Evolutionary conservation across 306 rosid species (phyloP).

Genomic region (Morella rubra): DNA sequence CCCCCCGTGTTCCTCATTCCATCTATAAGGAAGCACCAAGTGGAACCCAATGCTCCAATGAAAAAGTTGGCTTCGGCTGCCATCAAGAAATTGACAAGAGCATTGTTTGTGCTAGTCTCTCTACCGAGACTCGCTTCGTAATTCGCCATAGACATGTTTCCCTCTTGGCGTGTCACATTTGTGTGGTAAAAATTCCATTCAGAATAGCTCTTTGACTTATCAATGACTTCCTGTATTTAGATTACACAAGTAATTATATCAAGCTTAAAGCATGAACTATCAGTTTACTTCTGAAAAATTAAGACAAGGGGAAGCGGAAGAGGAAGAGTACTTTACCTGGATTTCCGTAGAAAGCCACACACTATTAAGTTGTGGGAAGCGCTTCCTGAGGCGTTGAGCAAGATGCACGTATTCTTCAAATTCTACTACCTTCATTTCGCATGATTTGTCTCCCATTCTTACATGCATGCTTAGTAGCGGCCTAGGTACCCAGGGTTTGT

Average conservation of each 20-base stretch:
- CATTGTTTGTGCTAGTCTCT: constrained; percentile 78
- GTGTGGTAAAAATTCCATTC: constrained; percentile 72
- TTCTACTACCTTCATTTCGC: constrained; percentile 81
- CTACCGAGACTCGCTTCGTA: constrained; percentile 79
- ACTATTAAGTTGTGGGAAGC: constrained; percentile 66
- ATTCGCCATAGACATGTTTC: constrained; percentile 61
- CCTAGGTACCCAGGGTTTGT: constrained; percentile 84
- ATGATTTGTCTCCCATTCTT: constrained; percentile 91
- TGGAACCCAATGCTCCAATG: constrained; percentile 88
- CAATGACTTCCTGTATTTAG: constrained; percentile 65
- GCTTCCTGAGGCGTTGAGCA: constrained; percentile 56
- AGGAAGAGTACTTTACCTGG: constrained; percentile 48
- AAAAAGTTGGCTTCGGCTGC: constrained; percentile 84
- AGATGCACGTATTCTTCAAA: constrained; percentile 76
- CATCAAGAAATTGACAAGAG: constrained; percentile 95
- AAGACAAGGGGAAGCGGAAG: not conserved
- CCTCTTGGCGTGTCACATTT: constrained; percentile 57
- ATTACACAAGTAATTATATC: not conserved
- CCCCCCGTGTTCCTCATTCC: constrained; percentile 99
- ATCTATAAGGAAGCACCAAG: constrained; percentile 89
- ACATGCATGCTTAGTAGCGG: constrained; percentile 87
- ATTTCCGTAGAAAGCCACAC: constrained; percentile 85
- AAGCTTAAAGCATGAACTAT: not conserved
- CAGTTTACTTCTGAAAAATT: not conserved
- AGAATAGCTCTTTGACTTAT: constrained; percentile 49